Conservation (phyloP, 305 asterid genomes). For the Petunia hybrid region DNA sequence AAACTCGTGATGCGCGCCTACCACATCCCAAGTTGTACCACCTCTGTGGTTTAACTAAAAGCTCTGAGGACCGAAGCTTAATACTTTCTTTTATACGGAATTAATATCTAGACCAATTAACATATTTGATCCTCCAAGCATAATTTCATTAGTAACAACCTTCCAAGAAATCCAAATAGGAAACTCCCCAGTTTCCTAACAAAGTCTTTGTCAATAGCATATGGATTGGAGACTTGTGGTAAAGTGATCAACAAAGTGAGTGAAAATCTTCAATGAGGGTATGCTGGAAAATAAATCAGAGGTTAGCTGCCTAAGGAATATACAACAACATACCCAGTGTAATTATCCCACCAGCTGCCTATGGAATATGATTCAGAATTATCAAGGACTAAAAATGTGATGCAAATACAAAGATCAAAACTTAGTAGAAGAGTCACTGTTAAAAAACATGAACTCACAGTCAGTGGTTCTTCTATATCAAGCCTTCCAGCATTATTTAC, state of each 20-base stretch:
- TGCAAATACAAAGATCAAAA: slow-evolving; percentile 28
- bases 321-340: too few relatives aligned
- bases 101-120: not conserved
- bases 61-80: not conserved
- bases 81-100: not conserved
- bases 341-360: not conserved
- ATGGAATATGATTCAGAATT: slow-evolving; percentile 27
- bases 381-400: slow-evolving; percentile 4
- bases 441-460: slow-evolving; percentile 68
- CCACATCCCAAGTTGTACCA: not conserved
- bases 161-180: not conserved
- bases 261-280: not conserved
- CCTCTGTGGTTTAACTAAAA: slow-evolving; percentile 1
- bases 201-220: slow-evolving; percentile 12
- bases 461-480: slow-evolving; percentile 80
- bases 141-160: not conserved
- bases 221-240: slow-evolving; percentile 18
- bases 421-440: slow-evolving; percentile 22
- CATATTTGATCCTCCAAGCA: not conserved
- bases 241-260: slow-evolving; percentile 7
- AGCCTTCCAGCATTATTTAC: slow-evolving; percentile 76
- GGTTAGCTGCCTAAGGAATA: slow-evolving; percentile 4
- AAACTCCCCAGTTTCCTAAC: slow-evolving; percentile 1
- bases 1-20: not conserved
- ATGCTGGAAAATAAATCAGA: slow-evolving; percentile 23